Evolutionary conservation across 495 filamentous ascomycete genomes (phyloP).

Genomic region (Talaromyces proteolyticus): DNA sequence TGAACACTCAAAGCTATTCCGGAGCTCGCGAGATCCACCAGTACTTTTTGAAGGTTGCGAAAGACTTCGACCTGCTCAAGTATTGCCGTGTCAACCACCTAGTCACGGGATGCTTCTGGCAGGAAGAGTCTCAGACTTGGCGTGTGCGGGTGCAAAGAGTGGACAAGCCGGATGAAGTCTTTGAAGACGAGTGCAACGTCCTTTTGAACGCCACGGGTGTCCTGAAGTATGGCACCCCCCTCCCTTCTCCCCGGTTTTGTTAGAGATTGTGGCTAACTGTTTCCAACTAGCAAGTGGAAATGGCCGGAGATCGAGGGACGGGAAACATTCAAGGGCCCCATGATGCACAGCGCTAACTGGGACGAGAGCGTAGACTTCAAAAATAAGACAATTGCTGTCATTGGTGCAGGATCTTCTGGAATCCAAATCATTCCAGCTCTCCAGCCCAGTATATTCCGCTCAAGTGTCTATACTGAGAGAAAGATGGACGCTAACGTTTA

Average conservation of each 20-base stretch:
- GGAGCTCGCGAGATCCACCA: slow-evolving; percentile 25
- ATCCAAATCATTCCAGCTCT: slow-evolving; percentile 47
- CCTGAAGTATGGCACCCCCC: slow-evolving; percentile 15
- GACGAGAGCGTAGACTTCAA: slow-evolving; percentile 25
- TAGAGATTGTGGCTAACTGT: slow-evolving; percentile 1
- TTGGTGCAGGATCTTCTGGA: slow-evolving; percentile 37
- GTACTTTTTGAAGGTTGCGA: no score
- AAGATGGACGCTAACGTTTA: no score
- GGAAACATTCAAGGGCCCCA: slow-evolving; percentile 32
- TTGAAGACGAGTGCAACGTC: no score
- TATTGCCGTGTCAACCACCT: no score
- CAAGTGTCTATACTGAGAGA: no score
- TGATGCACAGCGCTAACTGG: slow-evolving; percentile 44
- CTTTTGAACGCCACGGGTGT: no score
- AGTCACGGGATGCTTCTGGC: no score
- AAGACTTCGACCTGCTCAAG: no score
- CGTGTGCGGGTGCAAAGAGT: no score
- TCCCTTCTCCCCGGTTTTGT: no score
- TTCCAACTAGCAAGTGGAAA: slow-evolving; percentile 41
- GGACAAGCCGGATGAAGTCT: no score
- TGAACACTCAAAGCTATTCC: slow-evolving; percentile 45
- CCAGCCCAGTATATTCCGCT: not conserved
- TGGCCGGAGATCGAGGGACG: slow-evolving; percentile 44
- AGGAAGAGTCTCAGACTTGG: no score
- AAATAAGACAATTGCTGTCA: slow-evolving; percentile 39